Conservation (phyloP, 345 rosid genomes). For the Alliaria petiolata region DNA sequence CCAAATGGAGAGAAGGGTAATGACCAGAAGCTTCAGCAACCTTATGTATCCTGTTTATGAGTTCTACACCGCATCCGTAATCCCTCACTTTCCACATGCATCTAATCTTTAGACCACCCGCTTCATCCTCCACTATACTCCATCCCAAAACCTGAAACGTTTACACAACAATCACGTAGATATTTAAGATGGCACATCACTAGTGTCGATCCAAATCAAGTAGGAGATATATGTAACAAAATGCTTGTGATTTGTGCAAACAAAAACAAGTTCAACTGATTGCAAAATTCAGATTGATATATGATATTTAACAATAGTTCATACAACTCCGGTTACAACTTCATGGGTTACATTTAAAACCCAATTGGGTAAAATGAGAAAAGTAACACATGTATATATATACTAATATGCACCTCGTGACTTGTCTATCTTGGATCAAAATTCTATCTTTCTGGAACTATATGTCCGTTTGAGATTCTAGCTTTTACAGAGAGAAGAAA, state of each 20-base stretch:
- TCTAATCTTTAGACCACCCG: constrained; percentile 62
- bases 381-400: background rate
- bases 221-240: background rate
- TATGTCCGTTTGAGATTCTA: background rate
- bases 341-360: background rate
- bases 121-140: constrained; percentile 79
- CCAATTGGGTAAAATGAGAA: background rate
- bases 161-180: background rate
- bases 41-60: constrained; percentile 66
- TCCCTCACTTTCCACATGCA: constrained; percentile 91
- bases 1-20: constrained; percentile 76
- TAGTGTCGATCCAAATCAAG: background rate
- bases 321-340: background rate
- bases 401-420: background rate
- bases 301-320: background rate
- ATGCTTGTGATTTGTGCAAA: background rate
- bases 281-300: background rate
- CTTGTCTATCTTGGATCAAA: too few species aligned
- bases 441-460: background rate
- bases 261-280: background rate
- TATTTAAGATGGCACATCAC: background rate
- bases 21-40: constrained; percentile 62
- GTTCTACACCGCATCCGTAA: constrained; percentile 75
- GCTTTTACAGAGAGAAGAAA: background rate
- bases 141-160: constrained; percentile 55